A percentile compares a stretch with the other conserved stretches of the same genome.
These are phyloP conservation scores for Boletus reticulatus DNA, from an alignment of 768 basidiomycete genomes.

Conservation along the genomic window DNA sequence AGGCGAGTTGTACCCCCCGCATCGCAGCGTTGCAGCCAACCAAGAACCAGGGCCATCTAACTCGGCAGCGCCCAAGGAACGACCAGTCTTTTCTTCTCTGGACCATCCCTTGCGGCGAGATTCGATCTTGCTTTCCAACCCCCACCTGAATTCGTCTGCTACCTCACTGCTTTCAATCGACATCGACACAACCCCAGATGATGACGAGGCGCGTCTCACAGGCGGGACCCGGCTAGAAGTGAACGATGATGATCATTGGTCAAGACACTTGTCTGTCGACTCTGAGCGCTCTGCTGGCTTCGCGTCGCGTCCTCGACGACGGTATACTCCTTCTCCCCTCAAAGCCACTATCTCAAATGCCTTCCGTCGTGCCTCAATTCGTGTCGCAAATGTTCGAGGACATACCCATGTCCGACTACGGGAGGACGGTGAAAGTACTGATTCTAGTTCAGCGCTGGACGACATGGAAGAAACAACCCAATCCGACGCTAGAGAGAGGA, in stretches of 20 bases:
- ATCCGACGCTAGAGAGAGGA: constrained; percentile 20
- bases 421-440: constrained; percentile 43
- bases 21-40: neutral
- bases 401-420: constrained; percentile 54
- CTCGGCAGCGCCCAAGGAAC: constrained; percentile 32
- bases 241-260: constrained; percentile 28
- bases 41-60: constrained; percentile 20
- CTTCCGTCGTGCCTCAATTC: constrained; percentile 61
- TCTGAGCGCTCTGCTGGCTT: constrained; percentile 46
- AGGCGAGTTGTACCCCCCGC: constrained; percentile 46
- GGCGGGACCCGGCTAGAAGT: constrained; percentile 35
- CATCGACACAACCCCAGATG: constrained; percentile 46
- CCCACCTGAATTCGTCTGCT: constrained; percentile 50
- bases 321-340: constrained; percentile 53
- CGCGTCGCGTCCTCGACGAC: constrained; percentile 39
- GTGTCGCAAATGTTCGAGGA: constrained; percentile 76
- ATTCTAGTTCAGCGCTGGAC: constrained; percentile 28
- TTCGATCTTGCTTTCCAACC: constrained; percentile 38
- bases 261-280: constrained; percentile 34
- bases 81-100: constrained; percentile 45
- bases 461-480: constrained; percentile 38
- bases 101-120: constrained; percentile 33
- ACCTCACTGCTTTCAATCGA: constrained; percentile 45
- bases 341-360: constrained; percentile 56
- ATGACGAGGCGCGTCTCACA: constrained; percentile 60